Conservation (phyloP, 1,139 yeast genomes). For the Magnusiomyces fungicola region DNA sequence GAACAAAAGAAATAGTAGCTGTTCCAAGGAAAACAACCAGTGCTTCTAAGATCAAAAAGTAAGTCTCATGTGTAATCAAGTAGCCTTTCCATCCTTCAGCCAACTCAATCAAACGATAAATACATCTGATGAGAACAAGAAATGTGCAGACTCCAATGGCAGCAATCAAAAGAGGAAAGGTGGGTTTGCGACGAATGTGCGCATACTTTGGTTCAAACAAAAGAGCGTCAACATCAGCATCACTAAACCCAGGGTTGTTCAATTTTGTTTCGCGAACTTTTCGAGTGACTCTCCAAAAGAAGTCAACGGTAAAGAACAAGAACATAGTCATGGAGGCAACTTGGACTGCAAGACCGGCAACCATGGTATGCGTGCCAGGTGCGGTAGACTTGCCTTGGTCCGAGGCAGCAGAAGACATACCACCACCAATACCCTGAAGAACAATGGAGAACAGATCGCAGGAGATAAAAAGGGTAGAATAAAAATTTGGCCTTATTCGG, state of each 20-base stretch:
- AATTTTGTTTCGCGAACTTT: conserved; percentile 14
- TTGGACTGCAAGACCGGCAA: conserved; percentile 77
- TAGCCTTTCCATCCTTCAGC: conserved; percentile 69
- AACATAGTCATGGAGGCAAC: conserved; percentile 66
- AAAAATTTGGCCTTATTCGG: conserved; percentile 63
- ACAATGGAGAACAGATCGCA: conserved; percentile 63
- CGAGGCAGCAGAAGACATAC: conserved; percentile 56
- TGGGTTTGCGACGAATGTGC: conserved; percentile 36
- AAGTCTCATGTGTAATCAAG: conserved; percentile 61
- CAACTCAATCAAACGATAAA: conserved; percentile 73
- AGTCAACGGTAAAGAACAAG: conserved; percentile 48
- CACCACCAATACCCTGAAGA: conserved; percentile 80
- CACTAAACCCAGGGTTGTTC: not conserved
- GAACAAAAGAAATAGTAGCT: conserved; percentile 44
- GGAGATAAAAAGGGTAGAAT: conserved; percentile 59
- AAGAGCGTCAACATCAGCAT: not conserved
- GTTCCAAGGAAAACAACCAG: conserved; percentile 51
- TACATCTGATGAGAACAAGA: conserved; percentile 60
- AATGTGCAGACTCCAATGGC: conserved; percentile 31
- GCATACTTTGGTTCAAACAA: conserved; percentile 38
- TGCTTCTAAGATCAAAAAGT: conserved; percentile 70
- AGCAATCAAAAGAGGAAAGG: conserved; percentile 34
- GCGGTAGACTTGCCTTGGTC: conserved; percentile 33
- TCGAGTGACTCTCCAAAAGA: conserved; percentile 43
- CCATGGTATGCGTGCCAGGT: conserved; percentile 67